These are phyloP conservation scores for Epicoccum sorghinum DNA, from an alignment of 2,329 filamentous ascomycete species.

Conservation along the genomic window DNA sequence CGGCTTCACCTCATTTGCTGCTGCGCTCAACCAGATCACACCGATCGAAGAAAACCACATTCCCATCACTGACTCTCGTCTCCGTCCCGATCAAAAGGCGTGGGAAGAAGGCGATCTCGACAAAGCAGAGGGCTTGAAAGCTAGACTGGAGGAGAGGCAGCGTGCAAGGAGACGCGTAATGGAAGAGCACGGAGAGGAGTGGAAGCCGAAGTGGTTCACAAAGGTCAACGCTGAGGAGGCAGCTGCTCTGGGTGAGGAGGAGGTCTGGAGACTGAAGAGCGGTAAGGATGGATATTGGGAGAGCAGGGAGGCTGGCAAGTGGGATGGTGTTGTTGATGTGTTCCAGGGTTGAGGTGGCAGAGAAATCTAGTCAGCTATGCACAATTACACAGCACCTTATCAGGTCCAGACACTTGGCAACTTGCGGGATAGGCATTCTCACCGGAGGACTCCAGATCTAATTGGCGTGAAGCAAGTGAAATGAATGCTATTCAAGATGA, in stretches of 20 bases:
- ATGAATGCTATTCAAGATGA: no score
- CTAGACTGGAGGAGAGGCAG: conserved; percentile 84
- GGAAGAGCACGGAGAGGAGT: conserved; percentile 74
- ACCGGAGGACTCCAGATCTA: no score
- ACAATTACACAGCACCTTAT: no score
- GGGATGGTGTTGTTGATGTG: conserved; percentile 64
- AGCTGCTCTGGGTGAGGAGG: conserved; percentile 47
- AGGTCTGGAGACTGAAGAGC: conserved; percentile 68
- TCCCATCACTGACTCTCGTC: conserved; percentile 79
- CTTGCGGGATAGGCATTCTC: no score
- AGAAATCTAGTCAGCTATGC: no score
- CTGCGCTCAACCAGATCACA: conserved; percentile 86
- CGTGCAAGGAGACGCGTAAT: conserved; percentile 73
- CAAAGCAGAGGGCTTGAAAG: conserved; percentile 81
- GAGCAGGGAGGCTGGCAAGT: conserved; percentile 71
- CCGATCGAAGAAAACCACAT: conserved; percentile 74
- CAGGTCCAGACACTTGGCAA: no score
- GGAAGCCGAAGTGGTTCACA: conserved; percentile 84
- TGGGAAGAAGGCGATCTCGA: conserved; percentile 84
- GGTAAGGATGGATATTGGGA: conserved; percentile 96
- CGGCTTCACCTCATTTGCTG: conserved; percentile 86
- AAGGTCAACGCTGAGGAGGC: conserved; percentile 57
- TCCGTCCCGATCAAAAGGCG: conserved; percentile 86
- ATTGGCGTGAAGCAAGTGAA: no score
- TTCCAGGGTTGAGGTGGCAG: conserved; percentile 48